Base-by-base conservation (phyloP, 805 yeast species). In the Schizosaccharomyces osmophilus region DNA sequence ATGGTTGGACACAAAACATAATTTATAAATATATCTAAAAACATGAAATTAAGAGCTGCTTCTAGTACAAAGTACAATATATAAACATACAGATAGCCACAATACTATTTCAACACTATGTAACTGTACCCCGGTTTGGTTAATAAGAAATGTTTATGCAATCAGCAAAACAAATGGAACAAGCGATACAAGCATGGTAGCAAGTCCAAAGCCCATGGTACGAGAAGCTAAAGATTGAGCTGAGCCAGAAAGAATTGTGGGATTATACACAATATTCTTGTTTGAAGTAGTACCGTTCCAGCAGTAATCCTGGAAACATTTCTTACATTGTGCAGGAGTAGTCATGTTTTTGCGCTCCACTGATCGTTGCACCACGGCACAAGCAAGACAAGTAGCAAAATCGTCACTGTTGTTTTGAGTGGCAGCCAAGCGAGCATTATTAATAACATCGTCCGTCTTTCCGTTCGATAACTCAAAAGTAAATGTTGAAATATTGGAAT, bases 341-440 rank as follows among this genome's bases (percentile, higher is more conserved):
- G 75, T 71, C 66, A 83, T 81, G 36, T 82, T 82, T 43, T 75
- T 71, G 68, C 88, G 77, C 72, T 86, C 93, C 68, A 83, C 82
- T 54, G 83, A 79, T 70, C 95, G 80, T 73, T 86, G 83, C 63
- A 86, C 76, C 58, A 87, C 78, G 9, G 94, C 95, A 75, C 95
- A 87, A 2, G 85, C 85, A 59, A 87, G 77, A 74, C 95, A 87
- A 5, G 81, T 78, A 54, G 79, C 73, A 82, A 85, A 87, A 51
- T 84, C 81, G 13, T 36, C 48, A 29, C 79, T 72, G 69, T 85
- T 86, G 62, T 76, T 75, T 68, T 84, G 78, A 0, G 89, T 75
- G 13, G 83, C 78, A 15, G 79, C 77, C 66, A 84, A 86, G 68
- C 80, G 84, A 9, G 95, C 95, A 69, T 87, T 87, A 66, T 75